Base-by-base conservation (phyloP, 306 rosid genomes). In the Ormosia emarginata region DNA sequence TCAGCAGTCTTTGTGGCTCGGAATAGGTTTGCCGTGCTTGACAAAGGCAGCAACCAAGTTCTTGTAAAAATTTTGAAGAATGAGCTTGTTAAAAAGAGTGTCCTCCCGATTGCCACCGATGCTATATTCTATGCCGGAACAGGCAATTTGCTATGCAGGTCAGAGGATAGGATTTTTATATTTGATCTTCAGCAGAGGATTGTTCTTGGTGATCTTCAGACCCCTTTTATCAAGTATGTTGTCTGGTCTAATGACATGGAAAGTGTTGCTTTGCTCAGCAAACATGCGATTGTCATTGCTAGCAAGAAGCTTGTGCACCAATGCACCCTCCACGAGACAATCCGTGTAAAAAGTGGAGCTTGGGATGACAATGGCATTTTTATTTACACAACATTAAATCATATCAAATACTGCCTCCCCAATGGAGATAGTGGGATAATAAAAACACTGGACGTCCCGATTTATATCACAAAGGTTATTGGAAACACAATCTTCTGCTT, bases 281-380 rank as follows among this genome's bases (percentile, higher is more conserved):
- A 94, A 83, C 97, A 94, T 82, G 94, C 97, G 9, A 91, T 94
- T 70, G 78, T 94, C 75, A 92, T 94, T 78, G 94, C 97, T 33
- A 94, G 73, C 90, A 92, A 94, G 87, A 89, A 81, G 90, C 97
- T 94, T 78, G 98, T 89, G 85, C 98, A 90, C 71, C 97, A 91
- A 52, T 94, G 98, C 88, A 94, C 97, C 33, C 93, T 94, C 70
- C 98, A 94, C 39, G 98, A 94, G 89, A 92, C 98, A 36, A 94
- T 94, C 70, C 98, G 98, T 67, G 97, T 94, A 30, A 94, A 94
- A 82, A 94, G 97, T 78, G 98, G 98, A 76, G 94, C 90, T 12
- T 94, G 98, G 98, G 98, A 94, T 87, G 98, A 92, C 84, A 92
- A 91, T 65, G 97, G 98, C 33, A 92, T 94, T 79, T 92, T 94